Evolutionary conservation across 2,329 filamentous ascomycete species (phyloP), one percentile per base, ranked within the genome.

Genomic region (Fusarium piperis): DNA sequence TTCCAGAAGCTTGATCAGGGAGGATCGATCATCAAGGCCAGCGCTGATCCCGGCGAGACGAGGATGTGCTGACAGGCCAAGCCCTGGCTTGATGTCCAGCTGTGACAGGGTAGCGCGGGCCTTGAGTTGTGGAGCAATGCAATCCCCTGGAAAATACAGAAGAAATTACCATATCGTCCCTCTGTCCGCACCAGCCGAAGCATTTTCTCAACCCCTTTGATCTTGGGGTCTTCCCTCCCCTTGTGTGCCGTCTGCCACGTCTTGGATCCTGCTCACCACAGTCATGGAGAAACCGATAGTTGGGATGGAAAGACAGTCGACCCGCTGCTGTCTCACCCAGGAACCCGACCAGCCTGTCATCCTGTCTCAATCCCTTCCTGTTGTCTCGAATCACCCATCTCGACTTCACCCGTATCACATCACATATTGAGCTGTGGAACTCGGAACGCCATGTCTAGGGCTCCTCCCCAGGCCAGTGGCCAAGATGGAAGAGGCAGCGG

Each of bases 1-100:
- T 76, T 76, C 75, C 75, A 75, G 70, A 74, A 76, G 74, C 62
- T 33, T 41, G 64, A 56, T 62, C 52, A 66, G 58, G 39, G 58
- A 65, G 60, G 59, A 68, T 71, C 70, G 70, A 73, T 71, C 66
- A 68, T 52, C 46, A 56, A 51, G 59, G 59, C 62, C 59, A 46
- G 51, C 32, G 36, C 26, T 65, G 58, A 68, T 62, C 74, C 67
- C 20, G 48, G 67, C 30, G 53, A 46, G 60, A 64, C 70, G 66
- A 64, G 64, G 66, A 48, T 66, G 60, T 41, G 39, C 53, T 60
- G 59, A 61, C 59, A 61, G 59, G 59, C 44, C 46, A 39, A n/a
- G 44, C 53, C 28, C 35, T 67, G 41, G 57, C 39, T 23, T 55
- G n/a, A 23, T 55, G 52, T 35, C 57, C 46, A 64, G 30, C 52